Evolutionary conservation across 805 yeast genomes (phyloP), one percentile per base, ranked within the genome.

Genomic region (Ogataea paradorogensis): DNA sequence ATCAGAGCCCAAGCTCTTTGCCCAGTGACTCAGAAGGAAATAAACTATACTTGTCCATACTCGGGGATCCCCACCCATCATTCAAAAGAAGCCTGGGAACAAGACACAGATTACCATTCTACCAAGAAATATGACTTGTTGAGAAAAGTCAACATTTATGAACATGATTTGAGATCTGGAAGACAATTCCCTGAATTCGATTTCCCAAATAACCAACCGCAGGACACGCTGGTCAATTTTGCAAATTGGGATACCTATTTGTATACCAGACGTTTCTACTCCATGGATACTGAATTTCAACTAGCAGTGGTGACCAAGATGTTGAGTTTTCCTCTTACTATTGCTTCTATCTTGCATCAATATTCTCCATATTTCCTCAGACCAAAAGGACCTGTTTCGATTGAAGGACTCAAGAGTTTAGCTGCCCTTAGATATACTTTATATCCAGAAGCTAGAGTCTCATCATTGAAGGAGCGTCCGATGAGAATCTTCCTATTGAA

Each of bases 61-160:
- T 85, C 96, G 4, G 99, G 99, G 2, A 89, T 93, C 35, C 99
- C 99, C 16, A 93, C 99, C 4, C 99, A 93, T 62, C 95, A 87
- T 58, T 80, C 87, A 15, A 73, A 74, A 57, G 88, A 84, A 49
- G 96, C 96, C 1, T 93, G 97, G 96, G 82, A 81, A 55, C 65
- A 68, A 40, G 98, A 93, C 61, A 67, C 57, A 7, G 78, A 75
- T 16, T 90, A 90, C 61, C 96, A 87, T 55, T 56, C 66, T 16
- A 58, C 76, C 18, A 75, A 80, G 52, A 77, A 70, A 47, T 85
- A 84, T 62, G 86, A 88, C 56, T 64, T 77, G 30, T 74, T 93
- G 68, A 84, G 82, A 56, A 84, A 84, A 65, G 97, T 87, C 29
- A 93, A 93, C 63, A 77, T 86, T 37, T 91, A 82, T 63, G 99